Percentiles rank a stretch among this genome's conserved stretches.
phyloP scores from a whole-genome alignment of 805 yeast genomes.

The Dipodascus geniculatus region DNA sequence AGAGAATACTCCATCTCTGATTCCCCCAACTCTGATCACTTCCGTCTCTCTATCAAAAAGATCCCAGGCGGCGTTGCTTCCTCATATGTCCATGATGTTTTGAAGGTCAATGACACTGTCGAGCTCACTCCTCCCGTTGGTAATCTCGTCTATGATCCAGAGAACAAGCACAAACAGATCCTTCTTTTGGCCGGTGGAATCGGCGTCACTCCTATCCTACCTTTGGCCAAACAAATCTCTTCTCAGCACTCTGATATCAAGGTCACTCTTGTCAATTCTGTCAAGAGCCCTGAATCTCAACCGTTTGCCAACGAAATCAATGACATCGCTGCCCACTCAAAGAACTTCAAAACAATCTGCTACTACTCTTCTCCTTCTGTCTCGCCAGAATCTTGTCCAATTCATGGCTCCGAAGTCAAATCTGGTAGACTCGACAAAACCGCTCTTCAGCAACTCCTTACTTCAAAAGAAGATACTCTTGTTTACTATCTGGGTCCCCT shows the following conservation, averaged over 20 bases:
- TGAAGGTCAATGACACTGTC: slow-evolving; percentile 37
- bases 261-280: neutral
- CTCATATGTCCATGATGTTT: slow-evolving; percentile 34
- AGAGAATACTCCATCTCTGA: slow-evolving; percentile 51
- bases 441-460: neutral
- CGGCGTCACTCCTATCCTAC: slow-evolving; percentile 54
- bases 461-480: neutral
- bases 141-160: slow-evolving; percentile 28
- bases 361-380: neutral
- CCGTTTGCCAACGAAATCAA: neutral
- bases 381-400: neutral
- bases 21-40: slow-evolving; percentile 26
- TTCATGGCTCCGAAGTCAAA: neutral
- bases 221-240: slow-evolving; percentile 32
- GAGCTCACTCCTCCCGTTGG: slow-evolving; percentile 52
- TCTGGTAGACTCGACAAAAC: neutral
- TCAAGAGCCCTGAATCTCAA: neutral
- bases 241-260: neutral
- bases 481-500: neutral
- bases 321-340: neutral
- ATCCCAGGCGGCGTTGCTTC: slow-evolving; percentile 40
- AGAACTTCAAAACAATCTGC: neutral
- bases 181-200: slow-evolving; percentile 49
- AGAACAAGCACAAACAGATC: slow-evolving; percentile 22
- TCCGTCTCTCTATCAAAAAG: slow-evolving; percentile 48